A percentile compares a stretch with the other conserved stretches of the same genome.
Evolutionary conservation across 179 eudicot species (phyloP).

Genomic region (Beta lomatogona): DNA sequence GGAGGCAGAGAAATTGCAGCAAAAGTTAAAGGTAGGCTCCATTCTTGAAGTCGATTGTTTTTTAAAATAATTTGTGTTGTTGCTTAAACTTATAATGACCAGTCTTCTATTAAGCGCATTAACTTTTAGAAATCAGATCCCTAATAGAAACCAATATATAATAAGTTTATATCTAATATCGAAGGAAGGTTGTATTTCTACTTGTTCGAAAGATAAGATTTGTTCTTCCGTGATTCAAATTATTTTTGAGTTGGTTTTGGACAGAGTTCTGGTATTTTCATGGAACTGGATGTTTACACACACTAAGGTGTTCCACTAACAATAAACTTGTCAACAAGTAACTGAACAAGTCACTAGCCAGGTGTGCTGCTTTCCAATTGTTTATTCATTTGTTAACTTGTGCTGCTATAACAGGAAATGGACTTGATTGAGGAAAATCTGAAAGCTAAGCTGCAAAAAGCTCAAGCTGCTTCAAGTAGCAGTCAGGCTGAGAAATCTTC

Average conservation of each 20-base stretch:
- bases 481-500: conserved; percentile 30
- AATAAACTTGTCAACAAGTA: background rate
- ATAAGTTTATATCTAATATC: background rate
- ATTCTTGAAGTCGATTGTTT: background rate
- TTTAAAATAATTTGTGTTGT: background rate
- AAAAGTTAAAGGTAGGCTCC: conserved; percentile 60
- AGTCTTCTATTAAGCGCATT: too few species aligned
- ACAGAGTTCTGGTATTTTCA: background rate
- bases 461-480: conserved; percentile 38
- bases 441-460: conserved; percentile 59
- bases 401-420: conserved; percentile 56
- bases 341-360: background rate
- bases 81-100: background rate
- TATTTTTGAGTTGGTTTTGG: background rate
- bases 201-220: background rate
- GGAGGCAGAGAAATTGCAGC: conserved; percentile 59
- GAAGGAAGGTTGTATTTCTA: background rate
- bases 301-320: background rate
- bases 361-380: too few species aligned
- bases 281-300: background rate
- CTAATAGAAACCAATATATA: too few species aligned
- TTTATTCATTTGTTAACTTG: background rate
- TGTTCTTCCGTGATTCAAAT: background rate
- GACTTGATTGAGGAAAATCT: conserved; percentile 56
- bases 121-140: background rate